These are phyloP conservation scores for Carex kokanica DNA, from an alignment of 176 grass and related monocot species.

Conservation along the genomic window DNA sequence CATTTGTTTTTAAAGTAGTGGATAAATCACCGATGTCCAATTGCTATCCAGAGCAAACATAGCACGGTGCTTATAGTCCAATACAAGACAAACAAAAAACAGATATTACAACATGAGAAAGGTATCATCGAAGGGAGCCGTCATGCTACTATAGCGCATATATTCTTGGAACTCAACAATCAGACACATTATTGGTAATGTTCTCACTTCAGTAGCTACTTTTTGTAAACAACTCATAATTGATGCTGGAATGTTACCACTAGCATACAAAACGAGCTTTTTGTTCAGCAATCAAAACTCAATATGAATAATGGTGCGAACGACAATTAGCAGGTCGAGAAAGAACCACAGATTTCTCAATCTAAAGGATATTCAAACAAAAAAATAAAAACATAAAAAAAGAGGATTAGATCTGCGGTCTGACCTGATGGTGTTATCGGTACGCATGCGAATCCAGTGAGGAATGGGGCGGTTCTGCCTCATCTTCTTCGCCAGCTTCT, in stretches of 20 bases:
- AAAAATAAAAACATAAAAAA: slow-evolving; percentile 17
- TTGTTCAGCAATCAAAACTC: background rate
- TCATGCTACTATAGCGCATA: background rate
- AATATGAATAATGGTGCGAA: background rate
- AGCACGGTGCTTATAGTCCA: background rate
- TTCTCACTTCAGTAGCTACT: background rate
- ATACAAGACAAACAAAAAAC: background rate
- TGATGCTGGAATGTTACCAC: background rate
- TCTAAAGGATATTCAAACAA: slow-evolving; percentile 12
- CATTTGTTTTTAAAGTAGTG: too few species aligned
- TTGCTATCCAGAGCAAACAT: background rate
- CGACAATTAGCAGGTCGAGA: background rate
- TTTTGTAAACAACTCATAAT: background rate
- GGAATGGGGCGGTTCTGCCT: slow-evolving; percentile 95
- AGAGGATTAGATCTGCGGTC: slow-evolving; percentile 3
- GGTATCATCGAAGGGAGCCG: background rate
- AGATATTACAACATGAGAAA: background rate
- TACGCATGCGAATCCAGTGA: slow-evolving; percentile 93
- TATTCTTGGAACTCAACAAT: background rate
- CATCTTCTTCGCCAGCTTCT: slow-evolving; percentile 95
- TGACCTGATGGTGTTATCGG: slow-evolving; percentile 87
- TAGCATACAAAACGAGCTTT: background rate
- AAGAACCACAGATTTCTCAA: background rate
- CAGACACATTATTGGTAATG: background rate
- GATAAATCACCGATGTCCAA: too few species aligned